Percentiles rank a stretch among this genome's conserved stretches.
Evolutionary conservation across 768 basidiomycete genomes (phyloP).

Genomic region (Neoboletus subvelutipes): DNA sequence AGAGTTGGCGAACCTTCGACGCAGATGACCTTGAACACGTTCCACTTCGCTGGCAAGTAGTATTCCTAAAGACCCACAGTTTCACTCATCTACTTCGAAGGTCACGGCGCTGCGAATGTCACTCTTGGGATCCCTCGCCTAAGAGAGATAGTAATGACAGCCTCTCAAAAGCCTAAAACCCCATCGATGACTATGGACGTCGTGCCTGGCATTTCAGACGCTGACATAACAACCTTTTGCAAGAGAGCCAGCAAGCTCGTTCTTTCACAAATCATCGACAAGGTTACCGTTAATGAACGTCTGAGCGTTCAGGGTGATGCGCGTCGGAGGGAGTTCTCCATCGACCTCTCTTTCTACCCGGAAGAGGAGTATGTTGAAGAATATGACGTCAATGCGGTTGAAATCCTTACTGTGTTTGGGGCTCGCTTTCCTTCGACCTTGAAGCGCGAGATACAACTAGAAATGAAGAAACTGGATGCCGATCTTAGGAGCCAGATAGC

Average conservation of each 20-base stretch:
- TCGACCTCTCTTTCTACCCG: conserved; percentile 85
- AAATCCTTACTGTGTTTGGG: conserved; percentile 72
- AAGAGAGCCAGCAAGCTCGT: conserved; percentile 84
- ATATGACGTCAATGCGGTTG: conserved; percentile 69
- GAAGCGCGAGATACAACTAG: conserved; percentile 81
- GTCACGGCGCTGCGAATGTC: conserved; percentile 98
- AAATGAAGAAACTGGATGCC: conserved; percentile 82
- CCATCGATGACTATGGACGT: conserved; percentile 93
- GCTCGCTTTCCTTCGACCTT: conserved; percentile 75
- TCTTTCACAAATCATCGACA: conserved; percentile 85
- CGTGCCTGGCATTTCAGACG: conserved; percentile 46
- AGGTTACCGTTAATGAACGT: conserved; percentile 76
- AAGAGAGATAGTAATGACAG: conserved; percentile 99
- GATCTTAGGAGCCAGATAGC: conserved; percentile 77
- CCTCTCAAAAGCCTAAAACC: conserved; percentile 92
- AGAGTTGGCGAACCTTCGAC: conserved; percentile 99
- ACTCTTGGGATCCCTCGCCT: conserved; percentile 98
- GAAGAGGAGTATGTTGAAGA: conserved; percentile 78
- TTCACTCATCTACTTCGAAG: conserved; percentile 39
- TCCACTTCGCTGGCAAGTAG: conserved; percentile 91
- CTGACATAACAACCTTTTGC: conserved; percentile 75
- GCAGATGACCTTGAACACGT: conserved; percentile 99
- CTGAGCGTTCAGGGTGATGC: conserved; percentile 64
- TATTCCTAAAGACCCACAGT: not conserved
- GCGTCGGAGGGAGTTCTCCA: conserved; percentile 75